Conservation (phyloP, 2,329 filamentous ascomycete genomes). For the Coleophoma crateriformis region DNA sequence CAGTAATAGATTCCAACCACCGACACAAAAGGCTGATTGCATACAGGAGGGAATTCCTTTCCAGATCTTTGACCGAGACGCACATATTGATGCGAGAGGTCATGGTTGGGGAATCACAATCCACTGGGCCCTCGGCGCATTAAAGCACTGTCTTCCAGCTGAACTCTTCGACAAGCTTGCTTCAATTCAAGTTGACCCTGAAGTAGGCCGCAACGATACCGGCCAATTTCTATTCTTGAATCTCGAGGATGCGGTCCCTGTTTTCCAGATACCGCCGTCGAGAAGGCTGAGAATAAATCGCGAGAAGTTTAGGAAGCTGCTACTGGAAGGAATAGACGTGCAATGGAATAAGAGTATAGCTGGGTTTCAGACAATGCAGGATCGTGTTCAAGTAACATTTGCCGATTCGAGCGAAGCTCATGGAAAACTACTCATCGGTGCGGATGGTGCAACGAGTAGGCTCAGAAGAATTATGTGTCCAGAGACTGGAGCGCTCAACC, state of each 20-base stretch:
- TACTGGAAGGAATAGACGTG: conserved; percentile 40
- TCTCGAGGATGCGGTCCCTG: conserved; percentile 41
- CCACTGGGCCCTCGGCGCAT: conserved; percentile 52
- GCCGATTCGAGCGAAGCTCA: conserved; percentile 36
- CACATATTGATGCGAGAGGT: conserved; percentile 38
- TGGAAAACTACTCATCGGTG: conserved; percentile 42
- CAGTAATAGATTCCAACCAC: neutral
- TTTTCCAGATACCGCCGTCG: conserved; percentile 37
- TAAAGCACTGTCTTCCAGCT: conserved; percentile 44
- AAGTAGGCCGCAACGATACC: conserved; percentile 39
- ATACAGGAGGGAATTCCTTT: conserved; percentile 33
- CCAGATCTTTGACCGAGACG: conserved; percentile 50
- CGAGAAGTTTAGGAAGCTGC: conserved; percentile 37
- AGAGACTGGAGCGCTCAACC: conserved; percentile 23
- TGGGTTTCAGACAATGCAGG: conserved; percentile 23
- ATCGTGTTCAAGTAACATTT: conserved; percentile 37
- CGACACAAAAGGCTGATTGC: too few relatives aligned
- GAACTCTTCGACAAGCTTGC: conserved; percentile 38
- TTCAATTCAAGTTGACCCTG: conserved; percentile 47
- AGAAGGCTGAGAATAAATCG: conserved; percentile 42
- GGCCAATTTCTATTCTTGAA: conserved; percentile 52
- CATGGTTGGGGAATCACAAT: conserved; percentile 59
- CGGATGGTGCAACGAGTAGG: conserved; percentile 43
- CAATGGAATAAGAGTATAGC: conserved; percentile 36
- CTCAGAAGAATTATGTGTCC: conserved; percentile 33